Conservation (phyloP, 805 yeast genomes). For the Candida germanica region DNA sequence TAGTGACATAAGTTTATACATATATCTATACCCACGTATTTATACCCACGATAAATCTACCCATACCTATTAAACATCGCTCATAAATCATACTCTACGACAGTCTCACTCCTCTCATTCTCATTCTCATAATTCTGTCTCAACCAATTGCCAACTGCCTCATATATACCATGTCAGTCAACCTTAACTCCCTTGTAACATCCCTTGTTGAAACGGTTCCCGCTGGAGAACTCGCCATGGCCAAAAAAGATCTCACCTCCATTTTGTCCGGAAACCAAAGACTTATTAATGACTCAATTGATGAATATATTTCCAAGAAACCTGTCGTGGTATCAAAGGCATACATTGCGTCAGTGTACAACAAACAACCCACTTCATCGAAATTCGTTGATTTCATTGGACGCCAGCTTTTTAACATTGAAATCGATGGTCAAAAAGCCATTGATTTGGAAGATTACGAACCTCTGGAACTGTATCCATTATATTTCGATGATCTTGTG, state of each 20-base stretch:
- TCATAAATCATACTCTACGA: too few species aligned
- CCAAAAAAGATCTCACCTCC: conserved; percentile 21
- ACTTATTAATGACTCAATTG: conserved; percentile 26
- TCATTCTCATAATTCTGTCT: too few species aligned
- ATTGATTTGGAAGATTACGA: conserved; percentile 49
- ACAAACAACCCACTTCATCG: conserved; percentile 31
- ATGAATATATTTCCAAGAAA: conserved; percentile 24
- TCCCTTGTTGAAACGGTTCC: conserved; percentile 35
- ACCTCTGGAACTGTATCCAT: conserved; percentile 22
- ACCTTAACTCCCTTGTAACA: conserved; percentile 7
- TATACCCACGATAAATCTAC: too few species aligned
- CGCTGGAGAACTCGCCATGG: conserved; percentile 35
- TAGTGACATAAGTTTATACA: not conserved
- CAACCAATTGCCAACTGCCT: too few species aligned
- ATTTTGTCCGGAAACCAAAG: conserved; percentile 18
- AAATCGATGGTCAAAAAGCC: conserved; percentile 47
- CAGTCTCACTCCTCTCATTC: too few species aligned
- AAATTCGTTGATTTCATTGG: conserved; percentile 52
- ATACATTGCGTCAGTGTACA: conserved; percentile 32
- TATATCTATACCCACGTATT: too few species aligned
- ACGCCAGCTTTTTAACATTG: conserved; percentile 54
- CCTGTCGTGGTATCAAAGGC: conserved; percentile 28
- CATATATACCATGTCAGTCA: conserved; percentile 4
- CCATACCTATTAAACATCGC: too few species aligned
- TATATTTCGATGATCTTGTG: conserved; percentile 27